Base-by-base conservation (phyloP, 805 yeast genomes). In the Candida piceae region DNA sequence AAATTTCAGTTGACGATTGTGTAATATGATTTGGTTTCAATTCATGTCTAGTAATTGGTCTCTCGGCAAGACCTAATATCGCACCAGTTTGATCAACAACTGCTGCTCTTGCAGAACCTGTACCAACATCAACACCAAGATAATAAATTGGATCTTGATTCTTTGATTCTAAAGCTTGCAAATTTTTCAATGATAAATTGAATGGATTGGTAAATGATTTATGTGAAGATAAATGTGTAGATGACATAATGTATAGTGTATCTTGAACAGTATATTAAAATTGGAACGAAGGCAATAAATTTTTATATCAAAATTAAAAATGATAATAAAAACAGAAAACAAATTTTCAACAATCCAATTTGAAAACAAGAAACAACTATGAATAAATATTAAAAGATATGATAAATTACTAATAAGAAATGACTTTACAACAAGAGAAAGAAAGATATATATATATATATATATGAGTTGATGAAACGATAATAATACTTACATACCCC, bases 31-130 rank as follows among this genome's bases (percentile, higher is more conserved):
- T 76, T 20, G 85, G 75, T 61, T 80, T 76, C 60, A 85, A 59
- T 63, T 84, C 84, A 60, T 81, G 79, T 64, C 95, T 64, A 39
- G 82, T 74, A 44, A 84, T 84, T 20, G 88, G 84, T 40, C 88
- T 72, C 52, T 89, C 88, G 15, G 89, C 76, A 34, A 88, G 63
- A 0, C 87, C 82, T 34, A 86, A 63, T 36, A 93, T 88, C 30
- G 83, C 79, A 33, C 97, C 97, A 29, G 72, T 67, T 50, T 78
- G 74, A 58, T 89, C 93, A 45, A 90, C 85, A 12, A 93, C 67
- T 52, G 96, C 90, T 5, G 97, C 97, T 46, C 98, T 71, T 5
- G 96, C 97, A 2, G 95, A 84, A 12, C 97, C 98, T 0, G 97
- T 89, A n/a, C 98, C 98, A 18, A 93, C 67, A 32, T 63, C 67